These are phyloP conservation scores for Eucalyptus dawsonii DNA, from an alignment of 345 rosid genomes.

Conservation along the genomic window DNA sequence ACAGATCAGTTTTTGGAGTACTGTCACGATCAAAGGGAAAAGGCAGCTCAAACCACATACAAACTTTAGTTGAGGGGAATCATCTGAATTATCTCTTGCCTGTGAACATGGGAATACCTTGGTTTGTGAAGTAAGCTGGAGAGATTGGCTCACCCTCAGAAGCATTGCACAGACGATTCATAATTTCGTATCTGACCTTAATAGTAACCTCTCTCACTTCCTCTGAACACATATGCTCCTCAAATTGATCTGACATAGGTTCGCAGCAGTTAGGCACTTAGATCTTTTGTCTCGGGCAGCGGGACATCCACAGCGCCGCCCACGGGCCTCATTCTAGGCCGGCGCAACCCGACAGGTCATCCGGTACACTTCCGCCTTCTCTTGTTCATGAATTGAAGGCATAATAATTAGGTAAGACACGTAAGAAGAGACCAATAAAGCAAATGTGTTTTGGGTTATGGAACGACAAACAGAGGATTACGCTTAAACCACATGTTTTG, in stretches of 20 bases:
- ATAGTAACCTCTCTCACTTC: background rate
- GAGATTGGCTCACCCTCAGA: background rate
- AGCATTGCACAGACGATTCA: background rate
- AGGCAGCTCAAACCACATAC: background rate
- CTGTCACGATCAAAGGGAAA: background rate
- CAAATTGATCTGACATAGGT: background rate
- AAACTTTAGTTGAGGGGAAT: background rate
- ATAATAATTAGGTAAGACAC: background rate
- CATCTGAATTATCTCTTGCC: background rate
- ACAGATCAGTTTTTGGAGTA: background rate
- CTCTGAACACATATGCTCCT: background rate
- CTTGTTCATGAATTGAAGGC: background rate
- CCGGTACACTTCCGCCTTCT: background rate
- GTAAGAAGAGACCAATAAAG: background rate
- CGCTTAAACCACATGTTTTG: background rate
- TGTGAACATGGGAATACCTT: background rate
- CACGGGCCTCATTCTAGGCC: background rate
- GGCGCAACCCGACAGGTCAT: background rate
- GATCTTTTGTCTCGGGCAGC: background rate
- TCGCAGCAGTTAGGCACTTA: background rate
- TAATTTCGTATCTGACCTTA: background rate
- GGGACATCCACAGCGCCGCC: background rate
- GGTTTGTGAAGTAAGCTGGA: background rate
- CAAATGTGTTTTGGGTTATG: background rate
- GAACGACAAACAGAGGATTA: background rate